phyloP scores from a whole-genome alignment of 495 filamentous ascomycete species.

The Ascodesmis nigricans region DNA sequence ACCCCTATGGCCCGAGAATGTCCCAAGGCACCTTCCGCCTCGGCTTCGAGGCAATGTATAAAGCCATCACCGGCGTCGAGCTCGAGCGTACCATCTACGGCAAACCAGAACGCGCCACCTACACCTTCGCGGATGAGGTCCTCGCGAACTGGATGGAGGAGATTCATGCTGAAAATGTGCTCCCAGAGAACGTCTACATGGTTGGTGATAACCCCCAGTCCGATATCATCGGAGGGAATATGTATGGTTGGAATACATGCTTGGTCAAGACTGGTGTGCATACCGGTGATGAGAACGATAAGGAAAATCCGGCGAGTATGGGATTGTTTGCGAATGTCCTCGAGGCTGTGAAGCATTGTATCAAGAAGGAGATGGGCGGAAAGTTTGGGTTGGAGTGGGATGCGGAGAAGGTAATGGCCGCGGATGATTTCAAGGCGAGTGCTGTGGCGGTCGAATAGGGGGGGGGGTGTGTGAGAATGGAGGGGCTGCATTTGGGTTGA shows the following conservation, averaged over 20 bases:
- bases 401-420: conserved; percentile 19
- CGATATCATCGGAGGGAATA: conserved; percentile 59
- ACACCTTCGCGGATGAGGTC: conserved; percentile 63
- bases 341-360: conserved; percentile 31
- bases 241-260: conserved; percentile 65
- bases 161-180: conserved; percentile 46
- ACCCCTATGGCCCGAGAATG: conserved; percentile 49
- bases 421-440: conserved; percentile 7
- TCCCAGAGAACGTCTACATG: conserved; percentile 63
- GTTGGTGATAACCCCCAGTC: conserved; percentile 60
- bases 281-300: conserved; percentile 29
- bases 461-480: no score
- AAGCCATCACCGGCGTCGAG: conserved; percentile 46
- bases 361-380: conserved; percentile 34
- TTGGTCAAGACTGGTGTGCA: conserved; percentile 39
- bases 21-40: conserved; percentile 58
- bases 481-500: no score
- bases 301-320: conserved; percentile 35
- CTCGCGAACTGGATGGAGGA: conserved; percentile 53
- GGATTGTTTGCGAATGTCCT: conserved; percentile 35
- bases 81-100: conserved; percentile 70
- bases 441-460: conserved; percentile 9
- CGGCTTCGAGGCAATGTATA: conserved; percentile 57
- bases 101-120: conserved; percentile 58
- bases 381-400: conserved; percentile 37